Evolutionary conservation across 768 basidiomycete species (phyloP).

Genomic region (Chalciporus pseudorubinellus): DNA sequence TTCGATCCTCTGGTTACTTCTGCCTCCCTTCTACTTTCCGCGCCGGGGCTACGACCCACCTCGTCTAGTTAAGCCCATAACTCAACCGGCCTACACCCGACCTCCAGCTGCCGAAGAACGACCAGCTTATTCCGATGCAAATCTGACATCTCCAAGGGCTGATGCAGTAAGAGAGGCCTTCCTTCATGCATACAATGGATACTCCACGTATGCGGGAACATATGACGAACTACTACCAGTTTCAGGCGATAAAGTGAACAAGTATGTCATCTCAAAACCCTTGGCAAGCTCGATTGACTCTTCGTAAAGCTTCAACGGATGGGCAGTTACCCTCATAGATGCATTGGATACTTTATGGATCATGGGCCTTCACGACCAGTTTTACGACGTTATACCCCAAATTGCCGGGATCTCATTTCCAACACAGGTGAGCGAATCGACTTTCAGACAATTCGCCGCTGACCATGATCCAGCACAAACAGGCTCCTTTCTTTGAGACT

Average conservation of each 20-base stretch:
- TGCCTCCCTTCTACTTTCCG: neutral
- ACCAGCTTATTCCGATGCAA: neutral
- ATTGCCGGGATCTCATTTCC: constrained; percentile 47
- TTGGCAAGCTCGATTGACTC: neutral
- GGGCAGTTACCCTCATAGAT: constrained; percentile 71
- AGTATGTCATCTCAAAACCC: constrained; percentile 33
- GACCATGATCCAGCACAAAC: constrained; percentile 22
- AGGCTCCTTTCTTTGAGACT: constrained; percentile 67
- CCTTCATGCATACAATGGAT: constrained; percentile 55
- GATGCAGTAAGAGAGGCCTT: constrained; percentile 52
- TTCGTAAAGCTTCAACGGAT: constrained; percentile 44
- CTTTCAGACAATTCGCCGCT: neutral
- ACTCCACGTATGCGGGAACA: constrained; percentile 47
- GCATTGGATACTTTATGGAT: constrained; percentile 80
- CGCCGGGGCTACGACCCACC: neutral
- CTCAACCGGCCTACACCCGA: neutral
- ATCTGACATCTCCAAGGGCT: constrained; percentile 41
- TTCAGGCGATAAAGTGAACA: constrained; percentile 43
- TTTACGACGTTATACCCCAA: constrained; percentile 52
- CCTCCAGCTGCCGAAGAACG: neutral
- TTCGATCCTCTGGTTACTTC: neutral
- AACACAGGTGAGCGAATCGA: constrained; percentile 27
- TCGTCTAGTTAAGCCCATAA: neutral
- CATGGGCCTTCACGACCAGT: constrained; percentile 73
- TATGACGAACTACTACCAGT: constrained; percentile 53